Conservation (phyloP, 139 green algal genomes). For the Tetradesmus lagerheimii region DNA sequence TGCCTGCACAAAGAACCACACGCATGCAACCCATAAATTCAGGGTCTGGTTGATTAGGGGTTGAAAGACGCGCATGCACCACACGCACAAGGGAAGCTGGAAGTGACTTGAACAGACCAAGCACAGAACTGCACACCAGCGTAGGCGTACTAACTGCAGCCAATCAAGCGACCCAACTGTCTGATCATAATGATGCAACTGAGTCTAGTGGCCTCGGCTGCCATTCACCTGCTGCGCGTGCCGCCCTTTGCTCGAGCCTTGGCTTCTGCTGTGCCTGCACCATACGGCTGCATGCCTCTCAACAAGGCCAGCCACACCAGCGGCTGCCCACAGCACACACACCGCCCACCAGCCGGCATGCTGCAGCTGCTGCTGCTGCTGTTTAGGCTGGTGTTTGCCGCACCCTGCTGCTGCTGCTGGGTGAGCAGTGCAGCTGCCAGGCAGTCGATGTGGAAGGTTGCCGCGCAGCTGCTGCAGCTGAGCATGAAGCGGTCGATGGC, state of each 20-base stretch:
- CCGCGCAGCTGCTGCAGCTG: slow-evolving; percentile 52
- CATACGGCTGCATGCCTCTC: slow-evolving; percentile 36
- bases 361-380: background rate
- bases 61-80: too few relatives aligned
- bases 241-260: background rate
- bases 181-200: too few relatives aligned
- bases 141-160: too few relatives aligned
- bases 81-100: too few relatives aligned
- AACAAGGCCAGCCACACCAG: slow-evolving; percentile 35
- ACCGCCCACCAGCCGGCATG: background rate
- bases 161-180: too few relatives aligned
- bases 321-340: background rate
- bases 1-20: background rate
- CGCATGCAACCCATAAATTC: too few relatives aligned
- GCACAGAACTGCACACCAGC: too few relatives aligned
- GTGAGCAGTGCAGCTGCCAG: slow-evolving; percentile 62
- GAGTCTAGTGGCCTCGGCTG: too few relatives aligned
- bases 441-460: slow-evolving; percentile 65
- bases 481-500: slow-evolving; percentile 57
- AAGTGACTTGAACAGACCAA: too few relatives aligned
- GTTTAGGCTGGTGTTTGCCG: background rate
- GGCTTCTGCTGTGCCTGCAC: background rate
- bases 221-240: slow-evolving; percentile 13
- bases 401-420: slow-evolving; percentile 8
- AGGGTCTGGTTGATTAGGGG: too few relatives aligned